Evolutionary conservation across 805 yeast genomes (phyloP).

Genomic region (Saturnispora silvae): DNA sequence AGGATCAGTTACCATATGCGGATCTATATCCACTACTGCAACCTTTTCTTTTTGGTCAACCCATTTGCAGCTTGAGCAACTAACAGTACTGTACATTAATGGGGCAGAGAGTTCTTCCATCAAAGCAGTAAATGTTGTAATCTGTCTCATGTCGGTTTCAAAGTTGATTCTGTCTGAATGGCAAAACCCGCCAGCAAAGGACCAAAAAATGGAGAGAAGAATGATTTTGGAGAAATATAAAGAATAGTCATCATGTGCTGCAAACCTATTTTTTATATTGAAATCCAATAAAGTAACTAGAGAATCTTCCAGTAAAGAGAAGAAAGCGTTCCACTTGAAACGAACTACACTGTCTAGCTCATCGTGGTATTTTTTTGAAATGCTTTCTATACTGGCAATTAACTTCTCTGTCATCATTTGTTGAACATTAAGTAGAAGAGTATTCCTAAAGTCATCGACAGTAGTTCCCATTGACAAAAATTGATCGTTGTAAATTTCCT

Average conservation of each 20-base stretch:
- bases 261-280: slow-evolving; percentile 16
- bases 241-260: slow-evolving; percentile 21
- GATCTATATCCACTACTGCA: slow-evolving; percentile 37
- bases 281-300: slow-evolving; percentile 21
- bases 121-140: slow-evolving; percentile 15
- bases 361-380: not conserved
- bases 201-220: slow-evolving; percentile 43
- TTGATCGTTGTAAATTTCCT: slow-evolving; percentile 5
- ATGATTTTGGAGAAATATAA: slow-evolving; percentile 26
- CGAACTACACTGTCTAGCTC: not conserved
- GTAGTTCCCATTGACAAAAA: slow-evolving; percentile 1
- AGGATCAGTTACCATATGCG: slow-evolving; percentile 49
- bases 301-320: slow-evolving; percentile 30
- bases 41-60: slow-evolving; percentile 30
- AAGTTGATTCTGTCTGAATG: slow-evolving; percentile 30
- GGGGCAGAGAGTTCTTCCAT: slow-evolving; percentile 10
- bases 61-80: slow-evolving; percentile 40
- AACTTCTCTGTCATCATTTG: not conserved
- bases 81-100: slow-evolving; percentile 33
- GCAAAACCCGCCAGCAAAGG: slow-evolving; percentile 50
- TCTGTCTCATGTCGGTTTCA: slow-evolving; percentile 20
- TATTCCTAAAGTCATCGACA: slow-evolving; percentile 2
- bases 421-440: slow-evolving; percentile 4
- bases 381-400: not conserved
- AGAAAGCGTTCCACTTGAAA: slow-evolving; percentile 23